These are phyloP conservation scores for Yamadazyma mexicana DNA, from an alignment of 1,139 yeast genomes.

Conservation along the genomic window DNA sequence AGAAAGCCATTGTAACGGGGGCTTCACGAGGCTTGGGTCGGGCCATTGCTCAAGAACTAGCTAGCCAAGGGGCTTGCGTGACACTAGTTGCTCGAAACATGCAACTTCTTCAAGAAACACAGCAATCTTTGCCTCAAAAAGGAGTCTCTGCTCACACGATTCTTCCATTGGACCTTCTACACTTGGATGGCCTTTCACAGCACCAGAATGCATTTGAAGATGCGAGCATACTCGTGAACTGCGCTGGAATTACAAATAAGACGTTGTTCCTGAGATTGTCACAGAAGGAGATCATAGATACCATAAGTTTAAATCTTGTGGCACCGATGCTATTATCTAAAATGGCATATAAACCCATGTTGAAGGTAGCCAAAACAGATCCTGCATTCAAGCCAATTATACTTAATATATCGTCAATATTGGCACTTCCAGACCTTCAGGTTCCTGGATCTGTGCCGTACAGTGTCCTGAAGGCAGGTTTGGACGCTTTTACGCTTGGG, in stretches of 20 bases:
- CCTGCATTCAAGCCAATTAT: constrained; percentile 26
- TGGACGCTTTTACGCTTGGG: constrained; percentile 63
- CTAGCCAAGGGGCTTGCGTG: constrained; percentile 61
- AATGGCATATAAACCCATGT: constrained; percentile 46
- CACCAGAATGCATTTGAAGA: constrained; percentile 15
- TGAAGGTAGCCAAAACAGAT: constrained; percentile 22
- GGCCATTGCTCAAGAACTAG: constrained; percentile 58
- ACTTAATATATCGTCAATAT: constrained; percentile 72
- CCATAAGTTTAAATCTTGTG: constrained; percentile 62
- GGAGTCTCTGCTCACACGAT: constrained; percentile 39
- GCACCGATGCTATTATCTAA: constrained; percentile 65
- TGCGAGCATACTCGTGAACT: constrained; percentile 57
- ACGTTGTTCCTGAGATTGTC: constrained; percentile 51
- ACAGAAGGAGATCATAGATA: constrained; percentile 39
- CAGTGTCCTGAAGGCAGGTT: constrained; percentile 79
- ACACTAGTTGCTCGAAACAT: constrained; percentile 60
- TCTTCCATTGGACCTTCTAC: constrained; percentile 50
- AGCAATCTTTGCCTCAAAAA: constrained; percentile 40
- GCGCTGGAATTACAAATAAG: constrained; percentile 80
- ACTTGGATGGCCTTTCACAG: constrained; percentile 5
- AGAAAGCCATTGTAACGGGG: constrained; percentile 71
- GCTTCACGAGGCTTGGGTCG: constrained; percentile 85
- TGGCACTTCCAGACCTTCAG: constrained; percentile 47
- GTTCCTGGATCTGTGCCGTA: constrained; percentile 71
- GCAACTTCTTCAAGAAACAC: constrained; percentile 32